Conservation (phyloP, 805 yeast species). For the Metschnikowia drakensbergensis region DNA sequence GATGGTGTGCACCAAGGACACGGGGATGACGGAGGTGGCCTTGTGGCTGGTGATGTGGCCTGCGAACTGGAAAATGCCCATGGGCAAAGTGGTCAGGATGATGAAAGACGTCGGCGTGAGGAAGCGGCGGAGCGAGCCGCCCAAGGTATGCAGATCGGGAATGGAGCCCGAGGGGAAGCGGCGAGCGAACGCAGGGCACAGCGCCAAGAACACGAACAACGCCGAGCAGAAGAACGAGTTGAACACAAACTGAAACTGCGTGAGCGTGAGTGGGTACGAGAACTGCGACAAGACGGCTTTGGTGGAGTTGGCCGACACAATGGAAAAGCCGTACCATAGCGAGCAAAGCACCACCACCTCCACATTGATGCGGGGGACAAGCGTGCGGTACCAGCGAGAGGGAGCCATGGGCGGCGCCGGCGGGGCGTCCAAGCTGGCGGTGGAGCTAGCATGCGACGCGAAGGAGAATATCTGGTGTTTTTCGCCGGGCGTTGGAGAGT, state of each 20-base stretch:
- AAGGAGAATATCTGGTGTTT: conserved; percentile 10
- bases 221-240: conserved; percentile 59
- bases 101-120: conserved; percentile 52
- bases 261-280: conserved; percentile 80
- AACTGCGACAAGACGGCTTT: conserved; percentile 69
- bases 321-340: conserved; percentile 77
- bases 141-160: conserved; percentile 19
- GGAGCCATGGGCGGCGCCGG: conserved; percentile 1
- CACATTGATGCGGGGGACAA: conserved; percentile 13
- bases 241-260: conserved; percentile 79
- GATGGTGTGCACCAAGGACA: conserved; percentile 91
- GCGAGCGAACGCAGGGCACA: conserved; percentile 20
- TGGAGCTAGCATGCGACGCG: conserved; percentile 13
- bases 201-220: conserved; percentile 37
- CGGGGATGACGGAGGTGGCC: conserved; percentile 89
- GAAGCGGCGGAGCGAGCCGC: conserved; percentile 35
- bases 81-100: conserved; percentile 73
- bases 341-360: conserved; percentile 47
- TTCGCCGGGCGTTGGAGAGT: conserved; percentile 31
- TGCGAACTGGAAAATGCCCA: conserved; percentile 89
- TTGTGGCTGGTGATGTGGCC: conserved; percentile 91
- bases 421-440: conserved; percentile 12
- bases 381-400: conserved; percentile 4
- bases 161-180: conserved; percentile 17
- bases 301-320: conserved; percentile 76